Percentiles rank a stretch among this genome's conserved stretches.
phyloP scores from a whole-genome alignment of 768 basidiomycete species.

The Bullera alba region DNA sequence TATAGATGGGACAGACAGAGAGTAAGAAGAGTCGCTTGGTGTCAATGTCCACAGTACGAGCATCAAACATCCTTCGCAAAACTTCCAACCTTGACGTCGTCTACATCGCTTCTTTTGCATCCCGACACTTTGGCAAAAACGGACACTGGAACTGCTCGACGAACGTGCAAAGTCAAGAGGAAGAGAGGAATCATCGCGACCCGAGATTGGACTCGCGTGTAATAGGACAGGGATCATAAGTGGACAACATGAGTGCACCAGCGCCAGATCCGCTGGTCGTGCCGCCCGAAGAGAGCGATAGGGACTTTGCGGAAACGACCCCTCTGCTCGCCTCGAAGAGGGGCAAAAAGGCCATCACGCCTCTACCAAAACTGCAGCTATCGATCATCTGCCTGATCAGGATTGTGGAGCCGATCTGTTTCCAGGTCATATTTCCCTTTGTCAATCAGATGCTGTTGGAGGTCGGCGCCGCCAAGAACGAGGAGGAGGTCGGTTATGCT shows the following conservation, averaged over 20 bases:
- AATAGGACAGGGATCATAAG: too few relatives aligned
- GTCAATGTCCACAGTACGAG: too few relatives aligned
- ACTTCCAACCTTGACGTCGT: too few relatives aligned
- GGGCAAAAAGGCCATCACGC: slow-evolving; percentile 12
- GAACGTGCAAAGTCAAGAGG: too few relatives aligned
- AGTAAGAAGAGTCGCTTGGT: too few relatives aligned
- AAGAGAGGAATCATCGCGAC: too few relatives aligned
- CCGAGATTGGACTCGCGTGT: too few relatives aligned
- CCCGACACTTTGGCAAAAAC: too few relatives aligned
- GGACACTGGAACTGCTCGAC: too few relatives aligned
- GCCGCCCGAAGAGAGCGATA: background rate
- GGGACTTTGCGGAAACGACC: background rate
- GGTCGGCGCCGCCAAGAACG: slow-evolving; percentile 22
- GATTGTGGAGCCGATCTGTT: slow-evolving; percentile 27
- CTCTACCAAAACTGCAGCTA: slow-evolving; percentile 30
- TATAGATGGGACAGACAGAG: too few relatives aligned
- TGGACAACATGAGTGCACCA: background rate
- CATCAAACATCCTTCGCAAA: too few relatives aligned
- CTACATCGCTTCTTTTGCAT: too few relatives aligned
- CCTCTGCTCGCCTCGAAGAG: slow-evolving; percentile 12
- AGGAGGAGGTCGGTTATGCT: slow-evolving; percentile 23
- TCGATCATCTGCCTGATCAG: slow-evolving; percentile 29
- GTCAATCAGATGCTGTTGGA: slow-evolving; percentile 38
- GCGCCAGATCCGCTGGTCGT: background rate
- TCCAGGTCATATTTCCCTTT: slow-evolving; percentile 34